phyloP scores from a whole-genome alignment of 495 filamentous ascomycete genomes.

The Penicillium chermesinum region DNA sequence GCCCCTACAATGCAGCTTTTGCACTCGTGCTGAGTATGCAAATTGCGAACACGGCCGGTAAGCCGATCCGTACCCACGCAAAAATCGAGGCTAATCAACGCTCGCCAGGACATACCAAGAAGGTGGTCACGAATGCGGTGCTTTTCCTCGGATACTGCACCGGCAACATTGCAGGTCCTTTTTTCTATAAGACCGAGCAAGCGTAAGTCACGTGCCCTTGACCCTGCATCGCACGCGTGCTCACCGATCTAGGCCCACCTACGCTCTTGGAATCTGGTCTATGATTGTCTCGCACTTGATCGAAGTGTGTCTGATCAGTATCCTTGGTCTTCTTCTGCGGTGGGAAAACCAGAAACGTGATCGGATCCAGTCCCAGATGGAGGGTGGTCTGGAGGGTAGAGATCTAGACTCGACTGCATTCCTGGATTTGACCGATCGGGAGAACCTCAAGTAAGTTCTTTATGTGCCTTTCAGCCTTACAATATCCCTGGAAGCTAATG shows the following conservation, averaged over 20 bases:
- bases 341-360: conserved; percentile 56
- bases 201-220: too few species aligned
- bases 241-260: conserved; percentile 36
- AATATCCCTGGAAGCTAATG: not conserved
- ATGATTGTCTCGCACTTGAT: conserved; percentile 58
- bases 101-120: conserved; percentile 51
- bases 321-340: conserved; percentile 44
- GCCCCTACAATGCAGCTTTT: conserved; percentile 56
- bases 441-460: conserved; percentile 53
- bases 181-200: conserved; percentile 57
- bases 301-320: conserved; percentile 44
- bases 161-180: conserved; percentile 53
- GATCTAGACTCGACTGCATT: conserved; percentile 54
- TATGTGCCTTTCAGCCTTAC: not conserved
- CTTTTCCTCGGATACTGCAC: conserved; percentile 51
- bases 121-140: conserved; percentile 49
- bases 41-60: conserved; percentile 51
- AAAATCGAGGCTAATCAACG: too few species aligned
- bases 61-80: too few species aligned
- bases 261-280: conserved; percentile 55
- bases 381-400: conserved; percentile 43
- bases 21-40: conserved; percentile 51
- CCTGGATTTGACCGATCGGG: conserved; percentile 55
- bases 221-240: not conserved
- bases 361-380: conserved; percentile 42